Base-by-base conservation (phyloP, 1,284 basidiomycete species). In the Fomes fomentarius region DNA sequence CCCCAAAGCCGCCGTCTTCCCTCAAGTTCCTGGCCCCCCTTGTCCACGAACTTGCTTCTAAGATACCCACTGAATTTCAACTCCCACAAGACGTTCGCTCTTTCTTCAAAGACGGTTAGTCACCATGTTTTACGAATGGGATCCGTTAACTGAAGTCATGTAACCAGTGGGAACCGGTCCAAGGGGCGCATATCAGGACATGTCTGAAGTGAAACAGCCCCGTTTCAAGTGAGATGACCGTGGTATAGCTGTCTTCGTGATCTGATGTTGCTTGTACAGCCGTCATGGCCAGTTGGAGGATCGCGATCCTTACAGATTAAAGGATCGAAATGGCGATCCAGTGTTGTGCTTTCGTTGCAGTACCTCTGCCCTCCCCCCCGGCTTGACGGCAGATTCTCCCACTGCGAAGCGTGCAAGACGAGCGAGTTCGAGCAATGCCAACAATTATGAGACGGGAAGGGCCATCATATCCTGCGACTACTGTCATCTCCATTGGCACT, bases 401-500 rank as follows among this genome's bases (percentile, higher is more conserved):
- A 73, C 81, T 34, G 66, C 74, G 21, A 87, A 85, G 65, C 79
- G 81, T 37, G 71, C 80, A 25, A 76, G 84, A 62, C 73, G 80
- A 58, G 77, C 53, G 76, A 25, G 58, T 0, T 42, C 67, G 2
- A 58, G 58, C 25, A 56, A 45, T 17, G 46, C 49, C 12, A 60
- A 54, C 24, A 62, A 65, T 34, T 71, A 76, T 21, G 84, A 87
- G 55, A 72, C 76, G 45, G 87, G 86, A 75, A 84, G 79, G 66
- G 77, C 79, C 61, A 94, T 98, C 44, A 79, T 98, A 58, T 93
- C 93, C 31, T 99, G 96, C 73, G 97, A 99, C 74, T 95, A 96
- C 69, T 99, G 97, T 74, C 81, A 83, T 54, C 80, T 96, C 52
- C 92, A 96, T 71, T 99, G 96, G 93, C 96, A 99, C 71, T 82